phyloP scores from a whole-genome alignment of 2,329 filamentous ascomycete genomes.

The Dryadomyces sulphureus region DNA sequence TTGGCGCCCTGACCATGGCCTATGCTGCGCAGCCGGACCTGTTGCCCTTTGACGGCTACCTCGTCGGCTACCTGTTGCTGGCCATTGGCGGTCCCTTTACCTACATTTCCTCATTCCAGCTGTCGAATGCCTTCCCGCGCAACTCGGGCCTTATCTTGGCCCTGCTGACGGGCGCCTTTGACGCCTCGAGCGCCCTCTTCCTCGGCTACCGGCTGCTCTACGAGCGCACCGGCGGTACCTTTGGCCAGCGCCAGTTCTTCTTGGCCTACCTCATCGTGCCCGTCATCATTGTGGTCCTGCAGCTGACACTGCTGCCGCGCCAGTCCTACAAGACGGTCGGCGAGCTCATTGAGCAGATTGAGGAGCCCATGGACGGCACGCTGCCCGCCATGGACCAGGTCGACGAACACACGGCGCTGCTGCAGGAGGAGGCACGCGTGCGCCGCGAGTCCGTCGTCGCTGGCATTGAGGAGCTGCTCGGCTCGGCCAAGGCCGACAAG shows the following conservation, averaged over 20 bases:
- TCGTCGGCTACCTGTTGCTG: constrained; percentile 60
- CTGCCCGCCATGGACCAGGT: constrained; percentile 30
- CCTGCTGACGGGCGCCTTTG: constrained; percentile 67
- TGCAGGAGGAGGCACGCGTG: constrained; percentile 40
- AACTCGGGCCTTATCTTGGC: constrained; percentile 69
- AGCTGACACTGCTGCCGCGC: constrained; percentile 57
- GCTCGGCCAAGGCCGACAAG: constrained; percentile 43
- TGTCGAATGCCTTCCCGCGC: constrained; percentile 69
- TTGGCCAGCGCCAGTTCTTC: constrained; percentile 57
- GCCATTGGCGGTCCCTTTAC: constrained; percentile 68
- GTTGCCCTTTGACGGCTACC: constrained; percentile 59
- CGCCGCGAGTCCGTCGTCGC: constrained; percentile 48
- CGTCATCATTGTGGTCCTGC: constrained; percentile 45
- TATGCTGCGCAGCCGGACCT: constrained; percentile 47
- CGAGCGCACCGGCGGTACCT: constrained; percentile 30
- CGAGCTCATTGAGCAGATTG: constrained; percentile 63
- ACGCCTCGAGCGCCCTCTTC: constrained; percentile 67
- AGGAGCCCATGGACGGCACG: constrained; percentile 25
- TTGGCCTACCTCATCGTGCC: constrained; percentile 58
- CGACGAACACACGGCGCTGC: constrained; percentile 39
- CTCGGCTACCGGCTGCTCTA: constrained; percentile 60
- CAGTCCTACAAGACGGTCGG: constrained; percentile 75
- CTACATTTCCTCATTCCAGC: constrained; percentile 71
- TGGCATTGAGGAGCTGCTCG: constrained; percentile 61
- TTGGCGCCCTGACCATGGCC: constrained; percentile 60